Conservation (phyloP, 176 grass and related monocot genomes). For the Avena insularis region DNA sequence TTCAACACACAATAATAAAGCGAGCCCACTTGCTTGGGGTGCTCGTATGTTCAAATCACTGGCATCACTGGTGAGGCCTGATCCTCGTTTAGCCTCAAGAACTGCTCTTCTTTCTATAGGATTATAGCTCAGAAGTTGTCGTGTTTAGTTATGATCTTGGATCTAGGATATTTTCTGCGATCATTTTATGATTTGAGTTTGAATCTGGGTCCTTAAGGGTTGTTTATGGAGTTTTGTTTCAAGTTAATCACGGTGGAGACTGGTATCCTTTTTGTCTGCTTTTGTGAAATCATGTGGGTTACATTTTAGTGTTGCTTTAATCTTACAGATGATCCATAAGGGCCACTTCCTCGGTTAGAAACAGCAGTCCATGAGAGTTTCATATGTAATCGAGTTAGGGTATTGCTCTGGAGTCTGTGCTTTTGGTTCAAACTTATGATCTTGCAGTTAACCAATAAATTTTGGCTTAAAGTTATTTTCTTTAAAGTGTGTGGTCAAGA, state of each 20-base stretch:
- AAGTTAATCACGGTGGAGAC: slow-evolving; percentile 4
- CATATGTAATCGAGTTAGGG: neutral
- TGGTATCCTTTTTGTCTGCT: slow-evolving; percentile 1
- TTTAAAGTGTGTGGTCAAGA: neutral
- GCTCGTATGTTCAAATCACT: neutral
- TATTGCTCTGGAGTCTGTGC: neutral
- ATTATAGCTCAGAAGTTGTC: neutral
- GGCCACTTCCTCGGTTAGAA: neutral
- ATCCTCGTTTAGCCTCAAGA: slow-evolving; percentile 7
- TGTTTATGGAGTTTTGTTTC: slow-evolving; percentile 34
- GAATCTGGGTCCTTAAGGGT: neutral
- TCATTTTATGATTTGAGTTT: slow-evolving; percentile 42
- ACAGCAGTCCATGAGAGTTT: neutral
- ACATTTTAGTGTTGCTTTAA: neutral
- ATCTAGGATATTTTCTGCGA: neutral
- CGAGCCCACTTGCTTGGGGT: neutral
- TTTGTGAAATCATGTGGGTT: slow-evolving; percentile 1
- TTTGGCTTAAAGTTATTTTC: neutral
- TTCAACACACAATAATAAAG: neutral
- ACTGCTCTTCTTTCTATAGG: neutral
- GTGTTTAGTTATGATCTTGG: neutral
- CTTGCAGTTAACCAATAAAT: neutral
- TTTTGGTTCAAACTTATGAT: slow-evolving; percentile 6
- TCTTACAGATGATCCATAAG: neutral
- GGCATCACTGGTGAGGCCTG: slow-evolving; percentile 6